Percentiles rank a stretch among this genome's conserved stretches.
Conservation (phyloP, 2,329 filamentous ascomycete genomes). For the Aureobasidium subglaciale region DNA sequence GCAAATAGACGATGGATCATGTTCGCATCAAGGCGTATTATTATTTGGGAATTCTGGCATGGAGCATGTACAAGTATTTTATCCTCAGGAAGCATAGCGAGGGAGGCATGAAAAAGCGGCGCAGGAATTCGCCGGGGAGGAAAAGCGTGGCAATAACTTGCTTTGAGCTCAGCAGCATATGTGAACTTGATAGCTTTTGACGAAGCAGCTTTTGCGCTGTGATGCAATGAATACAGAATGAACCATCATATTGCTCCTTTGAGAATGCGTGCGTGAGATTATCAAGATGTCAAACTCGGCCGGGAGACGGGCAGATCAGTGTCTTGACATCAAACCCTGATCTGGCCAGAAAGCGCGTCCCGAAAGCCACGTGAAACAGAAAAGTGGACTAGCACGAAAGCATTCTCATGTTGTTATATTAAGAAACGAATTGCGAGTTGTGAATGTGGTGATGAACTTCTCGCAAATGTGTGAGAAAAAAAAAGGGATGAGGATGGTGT, state of each 20-base stretch:
- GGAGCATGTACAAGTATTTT: constrained; percentile 10
- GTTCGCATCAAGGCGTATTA: not conserved
- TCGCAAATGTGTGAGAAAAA: not conserved
- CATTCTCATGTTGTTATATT: constrained; percentile 7
- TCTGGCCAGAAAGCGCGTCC: not conserved
- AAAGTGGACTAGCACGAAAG: not conserved
- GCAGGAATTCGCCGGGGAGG: not conserved
- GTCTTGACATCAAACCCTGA: not conserved
- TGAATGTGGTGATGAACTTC: constrained; percentile 9
- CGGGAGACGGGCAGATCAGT: not conserved
- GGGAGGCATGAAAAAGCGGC: constrained; percentile 8
- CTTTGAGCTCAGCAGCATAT: not conserved
- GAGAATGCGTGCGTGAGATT: not conserved
- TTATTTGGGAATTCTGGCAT: not conserved
- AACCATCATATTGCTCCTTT: not conserved
- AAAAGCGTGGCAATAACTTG: constrained; percentile 8
- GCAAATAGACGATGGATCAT: constrained; percentile 1
- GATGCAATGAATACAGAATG: not conserved
- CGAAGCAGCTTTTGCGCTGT: not conserved
- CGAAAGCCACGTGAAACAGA: not conserved
- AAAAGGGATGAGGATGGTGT: too few relatives aligned
- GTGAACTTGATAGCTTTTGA: not conserved
- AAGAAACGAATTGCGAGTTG: not conserved
- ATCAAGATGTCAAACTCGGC: not conserved
- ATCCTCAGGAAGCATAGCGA: constrained; percentile 11